phyloP scores from a whole-genome alignment of 441 rosid genomes.

The Isatis lusitanica region DNA sequence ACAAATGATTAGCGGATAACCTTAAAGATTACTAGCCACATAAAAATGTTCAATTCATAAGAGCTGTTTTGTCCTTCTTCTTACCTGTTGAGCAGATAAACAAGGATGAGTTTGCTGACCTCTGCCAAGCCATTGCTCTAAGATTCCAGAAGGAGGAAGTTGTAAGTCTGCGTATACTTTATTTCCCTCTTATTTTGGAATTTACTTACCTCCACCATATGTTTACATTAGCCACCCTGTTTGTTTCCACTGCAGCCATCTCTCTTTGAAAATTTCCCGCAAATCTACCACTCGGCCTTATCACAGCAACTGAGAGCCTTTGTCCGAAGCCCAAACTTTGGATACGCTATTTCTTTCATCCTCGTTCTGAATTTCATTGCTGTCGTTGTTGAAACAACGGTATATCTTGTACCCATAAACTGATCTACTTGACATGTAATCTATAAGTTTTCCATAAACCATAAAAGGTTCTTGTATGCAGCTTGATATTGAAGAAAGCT shows the following conservation, averaged over 20 bases:
- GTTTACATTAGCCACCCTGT: conserved; percentile 23
- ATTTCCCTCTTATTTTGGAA: conserved; percentile 15
- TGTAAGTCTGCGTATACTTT: conserved; percentile 53
- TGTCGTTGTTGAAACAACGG: conserved; percentile 94
- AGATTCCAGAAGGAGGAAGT: conserved; percentile 89
- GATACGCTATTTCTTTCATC: conserved; percentile 69
- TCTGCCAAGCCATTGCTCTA: conserved; percentile 93
- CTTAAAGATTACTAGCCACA: conserved; percentile 1
- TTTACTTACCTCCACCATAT: conserved; percentile 13
- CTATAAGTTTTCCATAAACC: conserved; percentile 11
- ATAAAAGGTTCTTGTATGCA: conserved; percentile 34
- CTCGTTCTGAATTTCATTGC: conserved; percentile 82
- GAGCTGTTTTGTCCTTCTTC: conserved; percentile 9
- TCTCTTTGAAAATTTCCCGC: conserved; percentile 60
- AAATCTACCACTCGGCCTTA: conserved; percentile 58
- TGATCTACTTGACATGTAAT: background rate
- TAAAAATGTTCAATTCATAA: background rate
- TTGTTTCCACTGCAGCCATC: conserved; percentile 65
- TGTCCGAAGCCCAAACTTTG: conserved; percentile 70
- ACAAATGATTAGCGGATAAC: background rate
- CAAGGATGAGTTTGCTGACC: conserved; percentile 84
- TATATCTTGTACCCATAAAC: conserved; percentile 40
- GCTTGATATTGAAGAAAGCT: conserved; percentile 93
- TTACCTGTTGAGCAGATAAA: conserved; percentile 60
- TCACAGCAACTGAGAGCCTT: conserved; percentile 76